These are phyloP conservation scores for Cyathus striatus DNA, from an alignment of 768 basidiomycete species.

Conservation along the genomic window DNA sequence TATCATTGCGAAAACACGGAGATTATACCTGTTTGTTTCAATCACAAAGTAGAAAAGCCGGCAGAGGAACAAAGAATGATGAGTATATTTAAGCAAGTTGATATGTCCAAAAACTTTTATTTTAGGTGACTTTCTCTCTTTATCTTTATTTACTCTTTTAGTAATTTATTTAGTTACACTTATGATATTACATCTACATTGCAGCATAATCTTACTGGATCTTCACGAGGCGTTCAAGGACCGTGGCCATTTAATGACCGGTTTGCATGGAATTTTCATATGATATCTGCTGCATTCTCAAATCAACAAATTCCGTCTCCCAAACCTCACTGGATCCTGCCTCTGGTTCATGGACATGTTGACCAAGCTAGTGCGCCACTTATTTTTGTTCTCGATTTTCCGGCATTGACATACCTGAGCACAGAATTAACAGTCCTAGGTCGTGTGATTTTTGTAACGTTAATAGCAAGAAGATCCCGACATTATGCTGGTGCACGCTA, in stretches of 20 bases:
- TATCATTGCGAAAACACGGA: slow-evolving; percentile 95
- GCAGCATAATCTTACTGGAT: slow-evolving; percentile 81
- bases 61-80: slow-evolving; percentile 86
- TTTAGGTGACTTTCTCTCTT: slow-evolving; percentile 59
- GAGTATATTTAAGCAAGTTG: slow-evolving; percentile 92
- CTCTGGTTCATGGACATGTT: slow-evolving; percentile 92
- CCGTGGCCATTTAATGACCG: slow-evolving; percentile 77
- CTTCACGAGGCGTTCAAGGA: slow-evolving; percentile 34
- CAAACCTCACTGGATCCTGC: slow-evolving; percentile 80
- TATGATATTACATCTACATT: slow-evolving; percentile 97
- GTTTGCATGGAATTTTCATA: slow-evolving; percentile 93
- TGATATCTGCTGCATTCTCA: slow-evolving; percentile 68
- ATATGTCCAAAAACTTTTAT: slow-evolving; percentile 99
- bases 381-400: not conserved
- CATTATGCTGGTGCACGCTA: slow-evolving; percentile 96
- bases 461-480: slow-evolving; percentile 92
- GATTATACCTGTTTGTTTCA: slow-evolving; percentile 70
- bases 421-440: slow-evolving; percentile 88
- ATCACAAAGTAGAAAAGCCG: slow-evolving; percentile 82
- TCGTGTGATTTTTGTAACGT: slow-evolving; percentile 84
- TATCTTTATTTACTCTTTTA: not conserved
- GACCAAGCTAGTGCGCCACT: slow-evolving; percentile 83
- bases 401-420: not conserved
- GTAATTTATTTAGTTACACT: slow-evolving; percentile 60
- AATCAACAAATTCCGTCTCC: slow-evolving; percentile 31